A percentile compares a stretch with the other conserved stretches of the same genome.
These are phyloP conservation scores for Rhodosporidiobolus odoratus DNA, from an alignment of 768 basidiomycete species.

Conservation along the genomic window DNA sequence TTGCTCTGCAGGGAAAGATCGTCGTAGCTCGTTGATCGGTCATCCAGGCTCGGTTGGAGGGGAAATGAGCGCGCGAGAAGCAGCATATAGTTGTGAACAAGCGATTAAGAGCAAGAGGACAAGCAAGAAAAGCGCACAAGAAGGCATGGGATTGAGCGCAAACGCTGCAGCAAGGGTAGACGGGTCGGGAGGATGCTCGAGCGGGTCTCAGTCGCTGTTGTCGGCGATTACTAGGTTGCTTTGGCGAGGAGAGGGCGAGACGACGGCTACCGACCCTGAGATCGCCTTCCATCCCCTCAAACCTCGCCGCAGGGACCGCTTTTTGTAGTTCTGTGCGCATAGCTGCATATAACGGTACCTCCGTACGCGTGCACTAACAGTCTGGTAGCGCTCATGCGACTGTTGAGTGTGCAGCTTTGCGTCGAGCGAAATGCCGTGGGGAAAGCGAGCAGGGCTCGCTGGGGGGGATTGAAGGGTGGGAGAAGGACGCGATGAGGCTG, in stretches of 20 bases:
- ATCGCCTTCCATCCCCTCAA: not conserved
- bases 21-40: conserved; percentile 5
- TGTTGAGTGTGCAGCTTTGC: not conserved
- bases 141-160: conserved; percentile 9
- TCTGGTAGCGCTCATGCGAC: not conserved
- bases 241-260: not conserved
- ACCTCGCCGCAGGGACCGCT: not conserved
- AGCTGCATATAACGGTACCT: not conserved
- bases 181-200: not conserved
- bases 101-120: not conserved
- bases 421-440: conserved; percentile 14
- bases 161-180: not conserved
- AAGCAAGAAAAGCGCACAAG: not conserved
- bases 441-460: not conserved
- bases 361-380: conserved; percentile 12
- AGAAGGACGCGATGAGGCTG: conserved; percentile 6
- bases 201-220: not conserved
- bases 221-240: rapidly evolving
- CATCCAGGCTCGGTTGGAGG: conserved; percentile 13
- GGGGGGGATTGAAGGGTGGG: not conserved
- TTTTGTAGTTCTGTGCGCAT: not conserved
- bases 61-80: not conserved
- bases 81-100: no score
- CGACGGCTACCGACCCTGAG: not conserved
- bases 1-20: conserved; percentile 23